phyloP scores from a whole-genome alignment of 176 grass and related monocot genomes.

The Oryza glaberrima region DNA sequence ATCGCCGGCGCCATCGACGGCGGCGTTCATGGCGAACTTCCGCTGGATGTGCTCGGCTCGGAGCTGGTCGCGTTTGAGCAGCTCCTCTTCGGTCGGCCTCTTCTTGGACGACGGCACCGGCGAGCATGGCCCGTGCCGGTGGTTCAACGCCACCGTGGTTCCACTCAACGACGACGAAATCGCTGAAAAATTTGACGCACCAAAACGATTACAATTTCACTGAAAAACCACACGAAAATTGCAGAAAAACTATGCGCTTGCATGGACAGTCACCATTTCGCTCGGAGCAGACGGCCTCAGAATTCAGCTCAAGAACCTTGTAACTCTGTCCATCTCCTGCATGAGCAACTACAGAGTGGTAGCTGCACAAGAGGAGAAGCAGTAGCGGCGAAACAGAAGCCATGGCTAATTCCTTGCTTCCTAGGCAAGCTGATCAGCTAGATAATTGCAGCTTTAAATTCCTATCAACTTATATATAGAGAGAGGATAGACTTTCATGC shows the following conservation, averaged over 20 bases:
- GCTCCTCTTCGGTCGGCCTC: slow-evolving; percentile 29
- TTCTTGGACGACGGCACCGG: slow-evolving; percentile 5
- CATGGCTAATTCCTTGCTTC: slow-evolving; percentile 31
- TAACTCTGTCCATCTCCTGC: neutral
- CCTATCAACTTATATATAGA: slow-evolving; percentile 29
- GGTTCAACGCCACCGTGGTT: slow-evolving; percentile 44
- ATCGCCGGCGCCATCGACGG: neutral
- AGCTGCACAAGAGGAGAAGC: slow-evolving; percentile 33
- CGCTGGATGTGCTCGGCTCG: slow-evolving; percentile 48
- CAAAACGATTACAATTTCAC: neutral
- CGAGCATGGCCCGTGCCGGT: slow-evolving; percentile 71
- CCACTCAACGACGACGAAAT: neutral
- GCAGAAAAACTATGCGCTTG: neutral
- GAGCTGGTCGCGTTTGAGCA: slow-evolving; percentile 56
- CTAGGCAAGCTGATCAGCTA: neutral
- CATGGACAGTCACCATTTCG: slow-evolving; percentile 18
- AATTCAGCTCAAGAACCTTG: slow-evolving; percentile 19
- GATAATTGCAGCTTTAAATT: neutral
- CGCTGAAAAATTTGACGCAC: slow-evolving; percentile 16
- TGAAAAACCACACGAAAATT: neutral
- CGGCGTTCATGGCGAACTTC: slow-evolving; percentile 16
- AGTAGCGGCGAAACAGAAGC: slow-evolving; percentile 10
- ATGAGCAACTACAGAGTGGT: neutral
- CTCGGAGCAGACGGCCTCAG: slow-evolving; percentile 31
- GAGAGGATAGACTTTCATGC: neutral